Evolutionary conservation across 495 filamentous ascomycete genomes (phyloP), one percentile per base, ranked within the genome.

Genomic region (Melanomma pulvis-pyrius): DNA sequence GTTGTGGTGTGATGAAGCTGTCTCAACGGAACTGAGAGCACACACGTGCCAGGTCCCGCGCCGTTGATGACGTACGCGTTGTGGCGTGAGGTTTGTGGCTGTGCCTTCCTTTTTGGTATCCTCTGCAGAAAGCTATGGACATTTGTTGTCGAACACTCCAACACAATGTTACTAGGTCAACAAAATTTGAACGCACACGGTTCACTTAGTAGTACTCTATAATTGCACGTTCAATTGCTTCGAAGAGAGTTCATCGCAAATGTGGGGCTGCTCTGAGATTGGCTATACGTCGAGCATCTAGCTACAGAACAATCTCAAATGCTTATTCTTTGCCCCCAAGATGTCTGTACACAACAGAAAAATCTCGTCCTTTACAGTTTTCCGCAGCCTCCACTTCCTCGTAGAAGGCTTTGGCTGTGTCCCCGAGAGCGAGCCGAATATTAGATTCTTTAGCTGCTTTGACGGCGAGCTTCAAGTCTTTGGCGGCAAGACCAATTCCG

Each of bases 401-500:
- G 55, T 79, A 79, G 15, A 79, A 61, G 21, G 72, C 67, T 64
- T 68, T 73, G n/a, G 76, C 77, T 21, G 63, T 26, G 2, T 63
- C 61, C 1, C 73, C 77, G 15, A 79, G 63, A 19, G 56, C 64
- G 17, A 72, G 67, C 57, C 67, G 59, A n/a, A 78, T 65, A 2
- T 68, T 69, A 30, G 67, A 41, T 44, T 76, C 75, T 19, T 73
- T 73, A 5, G 60, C 63, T 8, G 73, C 70, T 41, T 73, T 65
- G 47, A 79, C 59, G 8, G 77, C 77, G 22, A 79, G 53, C 59
- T 68, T 73, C 52, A 79, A 52, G 55, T 79, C 77, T 61, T 97
- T 97, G 71, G 88, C 85, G 88, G 96, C 96, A 65, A 97, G 76
- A 19, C 84, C 81, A 17, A 94, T 84, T 8, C 91, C 92, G 68